Conservation (phyloP, 345 rosid genomes). For the Euphorbia peplus region DNA sequence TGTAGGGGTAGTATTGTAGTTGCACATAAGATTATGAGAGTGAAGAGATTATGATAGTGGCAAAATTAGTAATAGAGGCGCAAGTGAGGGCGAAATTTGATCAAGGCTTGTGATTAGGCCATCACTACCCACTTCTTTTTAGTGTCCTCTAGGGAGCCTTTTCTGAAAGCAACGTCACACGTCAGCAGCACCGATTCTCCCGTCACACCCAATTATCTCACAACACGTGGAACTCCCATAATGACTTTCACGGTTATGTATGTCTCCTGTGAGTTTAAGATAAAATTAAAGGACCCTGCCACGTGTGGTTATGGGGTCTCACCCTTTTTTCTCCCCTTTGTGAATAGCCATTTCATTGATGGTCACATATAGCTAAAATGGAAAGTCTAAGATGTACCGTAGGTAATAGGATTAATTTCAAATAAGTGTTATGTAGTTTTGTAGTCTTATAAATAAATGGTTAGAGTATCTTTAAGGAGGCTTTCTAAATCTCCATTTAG, state of each 20-base stretch:
- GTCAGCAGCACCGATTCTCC: conserved; percentile 37
- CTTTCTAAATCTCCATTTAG: too few species aligned
- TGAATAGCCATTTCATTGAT: background rate
- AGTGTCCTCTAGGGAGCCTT: conserved; percentile 22
- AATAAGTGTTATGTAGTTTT: too few species aligned
- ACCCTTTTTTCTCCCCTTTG: background rate
- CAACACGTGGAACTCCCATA: conserved; percentile 21
- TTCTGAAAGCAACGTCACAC: conserved; percentile 31
- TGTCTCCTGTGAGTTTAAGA: conserved; percentile 17
- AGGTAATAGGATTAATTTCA: too few species aligned
- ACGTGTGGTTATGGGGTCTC: conserved; percentile 24
- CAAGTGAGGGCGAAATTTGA: conserved; percentile 12
- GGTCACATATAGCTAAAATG: background rate
- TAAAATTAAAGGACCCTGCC: conserved; percentile 18
- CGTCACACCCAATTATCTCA: conserved; percentile 8
- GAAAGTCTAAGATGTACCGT: background rate
- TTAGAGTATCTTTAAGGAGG: too few species aligned
- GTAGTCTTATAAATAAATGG: too few species aligned
- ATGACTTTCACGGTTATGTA: conserved; percentile 9
- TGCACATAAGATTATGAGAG: background rate
- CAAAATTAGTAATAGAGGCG: background rate
- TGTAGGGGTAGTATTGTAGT: conserved; percentile 17
- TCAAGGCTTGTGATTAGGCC: conserved; percentile 47
- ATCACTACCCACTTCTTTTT: conserved; percentile 36
- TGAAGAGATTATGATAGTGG: conserved; percentile 21